These are phyloP conservation scores for Phialophora chinensis DNA, from an alignment of 2,329 filamentous ascomycete species.

Conservation along the genomic window DNA sequence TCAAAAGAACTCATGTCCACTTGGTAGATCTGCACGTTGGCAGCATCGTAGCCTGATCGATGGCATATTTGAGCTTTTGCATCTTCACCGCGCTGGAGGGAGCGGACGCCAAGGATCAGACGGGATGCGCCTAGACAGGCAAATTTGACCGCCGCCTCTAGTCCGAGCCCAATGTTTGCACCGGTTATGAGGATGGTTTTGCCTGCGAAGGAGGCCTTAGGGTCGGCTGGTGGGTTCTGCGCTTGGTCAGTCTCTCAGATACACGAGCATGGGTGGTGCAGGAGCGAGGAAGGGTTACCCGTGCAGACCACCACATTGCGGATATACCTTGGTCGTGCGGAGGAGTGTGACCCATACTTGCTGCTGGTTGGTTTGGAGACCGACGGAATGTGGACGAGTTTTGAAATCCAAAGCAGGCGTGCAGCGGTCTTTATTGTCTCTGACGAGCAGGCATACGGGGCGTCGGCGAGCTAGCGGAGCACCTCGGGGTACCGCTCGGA, in stretches of 20 bases:
- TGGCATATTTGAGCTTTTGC: conserved; percentile 49
- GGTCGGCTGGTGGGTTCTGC: conserved; percentile 26
- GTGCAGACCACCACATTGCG: conserved; percentile 31
- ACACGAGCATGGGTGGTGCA: neutral
- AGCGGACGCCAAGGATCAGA: conserved; percentile 55
- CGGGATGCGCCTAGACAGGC: conserved; percentile 47
- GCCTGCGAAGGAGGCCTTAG: conserved; percentile 22
- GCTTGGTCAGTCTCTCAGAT: neutral
- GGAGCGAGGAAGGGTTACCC: neutral
- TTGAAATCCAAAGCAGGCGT: neutral
- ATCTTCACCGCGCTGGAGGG: conserved; percentile 49
- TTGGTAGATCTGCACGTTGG: conserved; percentile 48
- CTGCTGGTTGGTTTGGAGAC: neutral
- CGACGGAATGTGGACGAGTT: neutral
- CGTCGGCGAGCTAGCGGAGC: neutral
- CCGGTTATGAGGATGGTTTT: conserved; percentile 50
- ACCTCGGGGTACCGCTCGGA: neutral
- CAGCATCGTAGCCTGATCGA: conserved; percentile 41
- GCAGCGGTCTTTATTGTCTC: neutral
- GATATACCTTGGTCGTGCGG: conserved; percentile 15
- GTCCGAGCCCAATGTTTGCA: conserved; percentile 54
- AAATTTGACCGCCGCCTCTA: conserved; percentile 53
- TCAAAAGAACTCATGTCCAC: conserved; percentile 51
- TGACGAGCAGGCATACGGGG: neutral
- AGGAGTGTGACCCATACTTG: neutral